These are phyloP conservation scores for Babesia gibsoni DNA, from an alignment of 169 alveolate species.

Conservation along the genomic window DNA sequence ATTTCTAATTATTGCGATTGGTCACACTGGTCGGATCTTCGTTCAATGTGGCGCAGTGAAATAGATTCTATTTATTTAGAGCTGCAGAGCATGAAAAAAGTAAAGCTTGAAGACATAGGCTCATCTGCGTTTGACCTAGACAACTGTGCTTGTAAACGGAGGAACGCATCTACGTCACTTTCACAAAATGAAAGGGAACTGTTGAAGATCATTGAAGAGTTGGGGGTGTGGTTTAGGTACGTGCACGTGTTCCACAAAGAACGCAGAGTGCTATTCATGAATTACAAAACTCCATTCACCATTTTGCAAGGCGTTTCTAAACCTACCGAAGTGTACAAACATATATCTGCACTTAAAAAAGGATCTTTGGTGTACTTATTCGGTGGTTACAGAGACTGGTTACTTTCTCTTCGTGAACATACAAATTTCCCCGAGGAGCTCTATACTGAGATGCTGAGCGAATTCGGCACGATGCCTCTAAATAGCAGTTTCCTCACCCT, in stretches of 20 bases:
- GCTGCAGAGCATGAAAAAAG: background rate
- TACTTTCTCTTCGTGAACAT: background rate
- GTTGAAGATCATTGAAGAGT: slow-evolving; percentile 14
- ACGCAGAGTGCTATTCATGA: background rate
- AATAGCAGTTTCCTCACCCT: background rate
- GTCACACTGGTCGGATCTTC: background rate
- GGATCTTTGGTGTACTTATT: slow-evolving; percentile 27
- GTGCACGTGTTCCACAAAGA: slow-evolving; percentile 25
- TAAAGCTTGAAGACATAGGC: background rate
- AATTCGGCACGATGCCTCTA: background rate
- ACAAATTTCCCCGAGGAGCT: background rate
- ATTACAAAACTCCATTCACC: background rate
- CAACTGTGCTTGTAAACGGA: background rate
- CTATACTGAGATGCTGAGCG: slow-evolving; percentile 3
- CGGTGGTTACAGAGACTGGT: slow-evolving; percentile 37
- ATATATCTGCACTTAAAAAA: background rate
- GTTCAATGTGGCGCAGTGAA: background rate
- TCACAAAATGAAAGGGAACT: background rate
- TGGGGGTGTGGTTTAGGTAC: slow-evolving; percentile 46
- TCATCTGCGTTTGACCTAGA: background rate
- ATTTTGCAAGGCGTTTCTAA: background rate
- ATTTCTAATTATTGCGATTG: slow-evolving; percentile 5
- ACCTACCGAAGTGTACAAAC: background rate
- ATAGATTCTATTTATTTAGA: slow-evolving; percentile 1
- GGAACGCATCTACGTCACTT: background rate